Evolutionary conservation across 2,329 filamentous ascomycete species (phyloP), one percentile per base, ranked within the genome.

Genomic region (Nannizziopsis barbatae): DNA sequence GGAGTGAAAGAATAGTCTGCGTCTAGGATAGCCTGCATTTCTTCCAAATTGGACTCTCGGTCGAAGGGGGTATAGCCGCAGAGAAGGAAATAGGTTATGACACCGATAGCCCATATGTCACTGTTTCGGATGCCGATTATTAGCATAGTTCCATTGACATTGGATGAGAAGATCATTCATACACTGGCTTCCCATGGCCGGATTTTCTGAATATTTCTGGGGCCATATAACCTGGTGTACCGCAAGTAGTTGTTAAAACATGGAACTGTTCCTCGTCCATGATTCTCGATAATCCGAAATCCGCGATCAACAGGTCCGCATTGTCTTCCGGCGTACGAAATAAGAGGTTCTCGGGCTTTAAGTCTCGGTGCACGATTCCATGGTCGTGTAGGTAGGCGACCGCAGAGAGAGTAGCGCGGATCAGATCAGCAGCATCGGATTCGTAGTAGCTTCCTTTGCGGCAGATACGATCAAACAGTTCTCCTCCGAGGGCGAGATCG

Each of bases 261-360:
- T 96, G 92, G 67, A 96, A 96, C 64, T 95, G 86, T 68, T 95
- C 88, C 69, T 96, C 92, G 62, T 98, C 92, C 90, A 98, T 96
- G 69, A 98, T 95, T 50, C 92, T 80, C 20, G 84, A 92, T 43
- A 98, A 74, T 8, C 92, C 92, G 66, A 98, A 98, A 65, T 98
- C 92, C 53, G 92, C 92, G 64, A 98, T 98, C 50, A 98, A 73
- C 27, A 98, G 76, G 68, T 98, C 92, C 42, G 92, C 88, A 61
- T 96, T 96, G 66, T 98, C 92, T 67, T 98, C 92, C 27, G 92
- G 92, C 0, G 92, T 96, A 58, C 92, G 80, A 72, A 98, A 98
- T 18, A 98, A 78, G 5, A 98, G 74, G 64, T 98, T 96, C 70
- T 98, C 92, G 38, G 92, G 92, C 70, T 98, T 98, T 52, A 98